Percentiles rank a stretch among this genome's conserved stretches.
Conservation (phyloP, 331 rosid species). For the Rhamnella rubrinervis region DNA sequence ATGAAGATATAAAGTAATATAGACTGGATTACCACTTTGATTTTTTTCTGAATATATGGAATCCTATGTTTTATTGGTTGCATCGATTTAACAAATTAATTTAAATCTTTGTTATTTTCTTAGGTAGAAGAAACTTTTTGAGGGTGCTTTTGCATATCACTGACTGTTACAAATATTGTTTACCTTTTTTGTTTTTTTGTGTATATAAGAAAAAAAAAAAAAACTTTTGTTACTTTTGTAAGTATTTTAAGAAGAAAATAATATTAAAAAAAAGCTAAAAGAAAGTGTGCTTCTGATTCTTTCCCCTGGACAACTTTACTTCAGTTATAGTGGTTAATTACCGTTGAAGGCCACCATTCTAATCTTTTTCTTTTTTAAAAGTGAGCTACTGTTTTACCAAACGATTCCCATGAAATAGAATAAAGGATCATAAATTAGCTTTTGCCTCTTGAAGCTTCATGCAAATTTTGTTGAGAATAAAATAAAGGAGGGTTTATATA, state of each 20-base stretch:
- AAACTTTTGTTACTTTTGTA: neutral
- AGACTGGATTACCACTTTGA: too few relatives aligned
- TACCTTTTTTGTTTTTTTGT: neutral
- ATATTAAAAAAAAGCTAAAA: neutral
- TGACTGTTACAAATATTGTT: neutral
- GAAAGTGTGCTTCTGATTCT: constrained; percentile 9
- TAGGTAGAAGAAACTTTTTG: constrained; percentile 4
- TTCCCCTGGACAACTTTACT: constrained; percentile 28
- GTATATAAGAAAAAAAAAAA: too few relatives aligned
- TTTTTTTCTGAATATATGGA: neutral
- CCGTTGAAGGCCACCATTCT: constrained; percentile 49
- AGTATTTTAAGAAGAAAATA: neutral
- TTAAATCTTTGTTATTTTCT: neutral
- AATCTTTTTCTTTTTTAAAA: constrained; percentile 33
- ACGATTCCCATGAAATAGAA: constrained; percentile 37
- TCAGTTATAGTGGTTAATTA: constrained; percentile 75
- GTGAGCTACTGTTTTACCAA: constrained; percentile 7
- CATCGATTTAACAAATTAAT: neutral
- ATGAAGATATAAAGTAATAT: neutral
- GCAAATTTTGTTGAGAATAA: constrained; percentile 31
- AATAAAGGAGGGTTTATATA: too few relatives aligned
- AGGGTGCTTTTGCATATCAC: neutral
- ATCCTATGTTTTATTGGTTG: neutral
- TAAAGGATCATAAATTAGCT: constrained; percentile 39
- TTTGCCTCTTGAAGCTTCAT: constrained; percentile 26